Evolutionary conservation across 495 filamentous ascomycete species (phyloP).

Genomic region (Xylaria bambusicola): DNA sequence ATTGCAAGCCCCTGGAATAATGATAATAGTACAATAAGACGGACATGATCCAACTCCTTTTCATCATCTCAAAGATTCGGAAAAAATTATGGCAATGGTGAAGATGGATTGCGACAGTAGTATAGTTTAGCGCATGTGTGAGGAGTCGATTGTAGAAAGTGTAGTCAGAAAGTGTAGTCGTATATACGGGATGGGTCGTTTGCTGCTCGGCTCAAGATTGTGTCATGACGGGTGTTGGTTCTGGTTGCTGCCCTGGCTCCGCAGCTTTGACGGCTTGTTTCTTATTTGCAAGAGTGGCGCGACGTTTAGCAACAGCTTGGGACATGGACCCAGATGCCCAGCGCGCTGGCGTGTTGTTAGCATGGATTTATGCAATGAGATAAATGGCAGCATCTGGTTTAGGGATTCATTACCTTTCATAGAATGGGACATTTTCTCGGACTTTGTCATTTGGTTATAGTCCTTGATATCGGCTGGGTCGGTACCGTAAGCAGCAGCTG

Average conservation of each 20-base stretch:
- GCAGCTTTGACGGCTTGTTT: conserved; percentile 31
- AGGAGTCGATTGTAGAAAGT: no score
- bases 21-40: conserved; percentile 3
- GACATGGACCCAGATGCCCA: conserved; percentile 54
- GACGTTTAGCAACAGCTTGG: conserved; percentile 50
- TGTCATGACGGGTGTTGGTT: conserved; percentile 6
- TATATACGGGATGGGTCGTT: no score
- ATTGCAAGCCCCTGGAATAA: not conserved
- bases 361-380: not conserved
- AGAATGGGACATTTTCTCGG: conserved; percentile 53
- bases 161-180: no score
- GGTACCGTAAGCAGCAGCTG: conserved; percentile 17
- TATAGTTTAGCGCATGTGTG: not conserved
- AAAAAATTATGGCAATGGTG: not conserved
- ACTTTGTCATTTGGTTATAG: conserved; percentile 54
- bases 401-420: conserved; percentile 43
- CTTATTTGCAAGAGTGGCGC: conserved; percentile 51
- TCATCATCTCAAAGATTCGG: not conserved
- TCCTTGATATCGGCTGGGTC: conserved; percentile 37
- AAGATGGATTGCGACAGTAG: not conserved
- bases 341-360: conserved; percentile 40
- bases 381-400: not conserved
- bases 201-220: not conserved
- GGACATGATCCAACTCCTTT: conserved; percentile 11
- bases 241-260: conserved; percentile 8